Evolutionary conservation across 306 rosid genomes (phyloP).

Genomic region (Castanea crenata): DNA sequence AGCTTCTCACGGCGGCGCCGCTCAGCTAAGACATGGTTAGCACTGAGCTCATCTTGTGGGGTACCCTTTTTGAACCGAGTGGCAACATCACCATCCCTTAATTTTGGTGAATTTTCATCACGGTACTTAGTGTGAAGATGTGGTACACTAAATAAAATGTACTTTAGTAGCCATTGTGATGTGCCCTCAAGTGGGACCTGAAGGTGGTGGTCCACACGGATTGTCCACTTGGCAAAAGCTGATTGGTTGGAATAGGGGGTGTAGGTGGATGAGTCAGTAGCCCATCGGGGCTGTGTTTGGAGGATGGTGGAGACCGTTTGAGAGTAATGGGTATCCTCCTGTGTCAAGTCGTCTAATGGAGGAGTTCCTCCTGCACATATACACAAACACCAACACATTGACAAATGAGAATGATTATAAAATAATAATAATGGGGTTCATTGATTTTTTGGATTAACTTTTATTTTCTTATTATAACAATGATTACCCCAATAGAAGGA

Average conservation of each 20-base stretch:
- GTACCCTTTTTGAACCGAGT: slow-evolving; percentile 52
- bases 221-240: slow-evolving; percentile 59
- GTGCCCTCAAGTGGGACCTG: slow-evolving; percentile 23
- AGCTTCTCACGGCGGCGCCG: slow-evolving; percentile 82
- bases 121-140: slow-evolving; percentile 64
- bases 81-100: slow-evolving; percentile 20
- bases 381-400: background rate
- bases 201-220: slow-evolving; percentile 24
- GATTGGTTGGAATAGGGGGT: slow-evolving; percentile 49
- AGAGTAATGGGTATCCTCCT: slow-evolving; percentile 80
- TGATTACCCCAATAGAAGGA: background rate
- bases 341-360: slow-evolving; percentile 49
- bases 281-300: slow-evolving; percentile 52
- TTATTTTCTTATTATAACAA: background rate
- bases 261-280: slow-evolving; percentile 32
- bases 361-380: slow-evolving; percentile 15
- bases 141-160: slow-evolving; percentile 66
- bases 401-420: background rate
- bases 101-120: slow-evolving; percentile 42
- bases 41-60: slow-evolving; percentile 72
- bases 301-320: slow-evolving; percentile 73
- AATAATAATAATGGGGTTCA: background rate
- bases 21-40: slow-evolving; percentile 85
- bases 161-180: slow-evolving; percentile 73
- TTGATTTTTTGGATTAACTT: too few species aligned